Conservation (phyloP, 345 rosid species). For the Reutealis trisperma region DNA sequence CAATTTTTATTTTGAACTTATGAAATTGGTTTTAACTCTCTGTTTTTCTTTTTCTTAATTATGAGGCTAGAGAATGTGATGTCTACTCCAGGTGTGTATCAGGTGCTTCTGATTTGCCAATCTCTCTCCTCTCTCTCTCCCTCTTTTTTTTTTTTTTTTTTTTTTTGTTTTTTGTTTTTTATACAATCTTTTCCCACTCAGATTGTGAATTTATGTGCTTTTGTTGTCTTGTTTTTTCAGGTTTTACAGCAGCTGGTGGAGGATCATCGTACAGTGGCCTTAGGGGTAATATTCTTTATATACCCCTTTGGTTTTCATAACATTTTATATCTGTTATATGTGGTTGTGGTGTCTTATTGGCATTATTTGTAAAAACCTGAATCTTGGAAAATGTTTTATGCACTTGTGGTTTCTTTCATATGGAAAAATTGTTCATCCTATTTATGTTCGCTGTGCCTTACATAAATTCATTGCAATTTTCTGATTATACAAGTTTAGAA, state of each 20-base stretch:
- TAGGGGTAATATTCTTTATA: conserved; percentile 47
- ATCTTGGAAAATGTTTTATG: not conserved
- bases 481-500: not conserved
- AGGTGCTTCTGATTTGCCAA: conserved; percentile 35
- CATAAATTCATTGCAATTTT: not conserved
- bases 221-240: conserved; percentile 25
- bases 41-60: conserved; percentile 15
- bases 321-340: not conserved
- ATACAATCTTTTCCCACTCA: not conserved
- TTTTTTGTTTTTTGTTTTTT: not conserved
- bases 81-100: conserved; percentile 62
- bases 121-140: too few species aligned
- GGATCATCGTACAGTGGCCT: conserved; percentile 43
- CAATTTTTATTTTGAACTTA: too few species aligned
- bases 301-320: not conserved
- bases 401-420: not conserved
- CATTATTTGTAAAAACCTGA: not conserved
- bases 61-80: conserved; percentile 57
- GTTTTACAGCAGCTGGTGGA: conserved; percentile 40
- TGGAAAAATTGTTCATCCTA: not conserved
- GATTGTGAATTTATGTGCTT: conserved; percentile 3
- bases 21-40: not conserved
- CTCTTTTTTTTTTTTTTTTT: too few species aligned
- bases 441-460: not conserved
- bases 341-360: not conserved